Evolutionary conservation across 2,329 filamentous ascomycete species (phyloP).

Genomic region (Colletotrichum sp.): DNA sequence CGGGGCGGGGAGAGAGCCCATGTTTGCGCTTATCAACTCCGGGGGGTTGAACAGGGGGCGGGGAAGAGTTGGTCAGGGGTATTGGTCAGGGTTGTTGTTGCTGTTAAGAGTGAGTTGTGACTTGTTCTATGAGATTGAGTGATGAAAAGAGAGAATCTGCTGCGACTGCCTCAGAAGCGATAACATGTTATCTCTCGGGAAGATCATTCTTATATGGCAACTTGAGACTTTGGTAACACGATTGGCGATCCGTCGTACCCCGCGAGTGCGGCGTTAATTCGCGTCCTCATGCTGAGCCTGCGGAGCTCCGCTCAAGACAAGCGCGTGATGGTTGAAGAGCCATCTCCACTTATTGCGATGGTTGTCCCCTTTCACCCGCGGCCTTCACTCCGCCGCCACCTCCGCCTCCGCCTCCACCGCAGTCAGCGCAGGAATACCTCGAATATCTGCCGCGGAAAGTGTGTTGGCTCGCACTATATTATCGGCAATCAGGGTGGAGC

Average conservation of each 20-base stretch:
- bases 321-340: neutral
- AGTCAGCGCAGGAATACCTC: neutral
- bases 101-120: neutral
- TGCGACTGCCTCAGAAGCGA: neutral
- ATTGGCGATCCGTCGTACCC: neutral
- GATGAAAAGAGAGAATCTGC: neutral
- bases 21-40: neutral
- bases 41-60: neutral
- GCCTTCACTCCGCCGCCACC: conserved; percentile 7
- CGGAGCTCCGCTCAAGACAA: conserved; percentile 1
- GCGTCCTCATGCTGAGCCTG: neutral
- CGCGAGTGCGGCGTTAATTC: neutral
- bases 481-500: neutral
- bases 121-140: neutral
- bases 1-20: conserved; percentile 11
- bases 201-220: neutral
- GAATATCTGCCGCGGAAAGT: neutral
- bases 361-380: neutral
- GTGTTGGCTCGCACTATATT: neutral
- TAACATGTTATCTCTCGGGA: neutral
- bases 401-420: neutral
- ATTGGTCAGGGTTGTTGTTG: neutral
- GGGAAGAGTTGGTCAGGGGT: neutral
- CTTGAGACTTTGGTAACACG: neutral
- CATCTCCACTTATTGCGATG: neutral